A percentile compares a stretch with the other conserved stretches of the same genome.
phyloP scores from a whole-genome alignment of 2,329 filamentous ascomycete species.

The Scolecobasidium constrictum region DNA sequence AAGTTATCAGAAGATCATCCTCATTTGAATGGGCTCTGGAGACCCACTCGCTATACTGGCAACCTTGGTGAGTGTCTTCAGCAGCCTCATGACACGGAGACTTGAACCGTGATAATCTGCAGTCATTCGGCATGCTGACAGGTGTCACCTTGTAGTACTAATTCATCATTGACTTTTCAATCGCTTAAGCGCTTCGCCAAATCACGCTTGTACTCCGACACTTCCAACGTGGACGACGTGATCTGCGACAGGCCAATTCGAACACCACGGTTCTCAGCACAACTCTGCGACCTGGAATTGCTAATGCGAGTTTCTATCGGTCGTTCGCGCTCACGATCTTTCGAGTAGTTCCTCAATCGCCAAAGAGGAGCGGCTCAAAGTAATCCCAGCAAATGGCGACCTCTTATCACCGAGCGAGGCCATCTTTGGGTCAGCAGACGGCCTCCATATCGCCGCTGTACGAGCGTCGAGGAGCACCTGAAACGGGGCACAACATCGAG shows the following conservation, averaged over 20 bases:
- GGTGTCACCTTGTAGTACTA: too few species aligned
- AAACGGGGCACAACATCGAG: constrained; percentile 18
- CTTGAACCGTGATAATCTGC: neutral
- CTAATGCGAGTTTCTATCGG: neutral
- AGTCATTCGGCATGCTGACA: neutral
- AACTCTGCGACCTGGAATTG: neutral
- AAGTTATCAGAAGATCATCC: neutral
- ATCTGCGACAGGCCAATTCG: neutral
- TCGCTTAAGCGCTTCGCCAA: neutral
- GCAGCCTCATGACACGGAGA: neutral
- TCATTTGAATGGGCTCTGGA: neutral
- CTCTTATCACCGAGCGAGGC: neutral
- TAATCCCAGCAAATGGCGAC: too few species aligned
- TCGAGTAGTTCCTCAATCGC: neutral
- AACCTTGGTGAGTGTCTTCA: neutral
- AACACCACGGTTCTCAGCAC: neutral
- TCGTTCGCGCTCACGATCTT: neutral
- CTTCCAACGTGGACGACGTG: neutral
- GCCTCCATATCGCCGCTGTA: constrained; percentile 5
- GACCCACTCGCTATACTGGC: neutral
- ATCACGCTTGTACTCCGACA: neutral
- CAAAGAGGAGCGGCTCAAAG: neutral
- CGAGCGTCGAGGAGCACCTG: constrained; percentile 2
- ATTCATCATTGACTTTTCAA: too few species aligned
- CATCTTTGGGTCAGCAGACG: neutral